Evolutionary conservation across 1,284 basidiomycete species (phyloP), one percentile per base, ranked within the genome.

Genomic region (Pisolithus thermaeus): DNA sequence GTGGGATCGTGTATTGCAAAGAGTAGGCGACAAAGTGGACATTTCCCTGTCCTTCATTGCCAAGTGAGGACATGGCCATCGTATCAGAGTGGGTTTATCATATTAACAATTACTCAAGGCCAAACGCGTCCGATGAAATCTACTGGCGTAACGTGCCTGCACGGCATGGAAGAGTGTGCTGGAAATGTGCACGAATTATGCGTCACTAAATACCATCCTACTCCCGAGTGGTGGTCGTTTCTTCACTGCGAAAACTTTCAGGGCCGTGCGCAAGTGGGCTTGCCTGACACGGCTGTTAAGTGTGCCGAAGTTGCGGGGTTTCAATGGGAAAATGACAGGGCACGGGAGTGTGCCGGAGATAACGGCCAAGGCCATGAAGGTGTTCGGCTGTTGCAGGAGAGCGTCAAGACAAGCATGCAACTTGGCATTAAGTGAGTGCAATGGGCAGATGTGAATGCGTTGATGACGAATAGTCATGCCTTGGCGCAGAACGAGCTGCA

Each of bases 101-200:
- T 51, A 48, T 55, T 61, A 48, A 63, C 46, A 27, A 42, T 47
- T 27, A 43, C 30, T 32, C 47, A 61, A 91, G 90, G 47, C 64
- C 81, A 25, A 81, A 92, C 64, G 58, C 73, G 22, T 76, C 80
- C 8, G 85, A 87, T 39, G 70, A 80, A 11, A 72, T 76, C 45
- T 87, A 85, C n/a, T 61, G 90, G 90, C 14, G 80, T 89, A 20
- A 78, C 73, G 23, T 94, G 92, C 70, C 78, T 77, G 74, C 91
- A 95, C 65, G 91, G 91, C 20, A 70, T 73, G 16, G 68, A 77
- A 44, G 92, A 95, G 70, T 93, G 90, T 60, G 83, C 82, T n/a
- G 92, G 90, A 47, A 91, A 94, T 70, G 79, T 91, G 16, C 87
- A 94, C 57, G 83, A 94, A 64, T 75, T 95, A 23, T 95, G 92